Evolutionary conservation across 345 rosid species (phyloP).

Genomic region (Eucalyptus tenuipes): DNA sequence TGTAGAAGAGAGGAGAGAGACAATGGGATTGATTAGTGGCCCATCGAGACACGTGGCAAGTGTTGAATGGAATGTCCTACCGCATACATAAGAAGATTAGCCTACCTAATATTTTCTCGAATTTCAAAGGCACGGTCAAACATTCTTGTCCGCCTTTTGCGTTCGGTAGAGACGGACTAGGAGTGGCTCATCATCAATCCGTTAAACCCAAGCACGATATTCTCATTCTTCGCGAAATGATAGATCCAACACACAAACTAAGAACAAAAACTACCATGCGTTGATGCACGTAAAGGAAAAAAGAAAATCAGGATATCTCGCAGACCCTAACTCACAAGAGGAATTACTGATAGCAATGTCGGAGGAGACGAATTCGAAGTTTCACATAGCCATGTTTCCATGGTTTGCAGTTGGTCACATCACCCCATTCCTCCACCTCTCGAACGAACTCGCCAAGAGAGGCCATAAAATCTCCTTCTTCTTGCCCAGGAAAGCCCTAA

Average conservation of each 20-base stretch:
- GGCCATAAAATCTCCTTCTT: slow-evolving; percentile 40
- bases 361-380: neutral
- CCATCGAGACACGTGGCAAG: neutral
- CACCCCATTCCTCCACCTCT: slow-evolving; percentile 45
- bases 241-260: neutral
- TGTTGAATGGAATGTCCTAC: neutral
- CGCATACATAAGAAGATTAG: too few species aligned
- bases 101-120: neutral
- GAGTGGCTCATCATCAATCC: neutral
- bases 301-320: neutral
- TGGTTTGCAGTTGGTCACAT: slow-evolving; percentile 61
- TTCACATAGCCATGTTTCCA: slow-evolving; percentile 44
- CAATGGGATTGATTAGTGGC: neutral
- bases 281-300: neutral
- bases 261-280: neutral
- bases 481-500: slow-evolving; percentile 27
- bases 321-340: neutral
- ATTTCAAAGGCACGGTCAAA: neutral
- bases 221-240: neutral
- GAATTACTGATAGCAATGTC: neutral
- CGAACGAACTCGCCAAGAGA: slow-evolving; percentile 38
- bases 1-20: neutral
- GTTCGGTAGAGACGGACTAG: neutral
- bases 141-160: neutral
- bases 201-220: neutral